These are phyloP conservation scores for Pythium aquatile DNA, from an alignment of 352 stramenopile genomes.

Conservation along the genomic window DNA sequence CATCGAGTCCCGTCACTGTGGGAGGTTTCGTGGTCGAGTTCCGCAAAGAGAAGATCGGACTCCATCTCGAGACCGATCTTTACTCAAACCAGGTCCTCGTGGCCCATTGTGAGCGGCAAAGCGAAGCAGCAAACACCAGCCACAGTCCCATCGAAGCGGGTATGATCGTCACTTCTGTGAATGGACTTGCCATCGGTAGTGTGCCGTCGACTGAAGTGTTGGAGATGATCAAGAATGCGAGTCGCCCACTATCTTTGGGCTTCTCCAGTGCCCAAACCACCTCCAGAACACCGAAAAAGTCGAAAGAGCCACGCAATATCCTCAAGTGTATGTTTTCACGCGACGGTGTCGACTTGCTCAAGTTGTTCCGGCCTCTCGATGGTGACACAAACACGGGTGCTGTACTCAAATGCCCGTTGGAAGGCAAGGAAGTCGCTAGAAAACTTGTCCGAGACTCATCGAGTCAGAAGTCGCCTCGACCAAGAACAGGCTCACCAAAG, in stretches of 20 bases:
- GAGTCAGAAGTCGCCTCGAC: background rate
- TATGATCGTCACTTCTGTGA: conserved; percentile 63
- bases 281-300: conserved; percentile 30
- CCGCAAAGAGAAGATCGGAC: conserved; percentile 51
- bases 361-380: conserved; percentile 48
- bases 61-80: conserved; percentile 68
- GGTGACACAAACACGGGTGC: conserved; percentile 44
- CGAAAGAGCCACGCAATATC: conserved; percentile 51
- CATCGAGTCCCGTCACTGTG: background rate
- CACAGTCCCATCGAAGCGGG: conserved; percentile 44
- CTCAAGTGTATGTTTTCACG: conserved; percentile 31
- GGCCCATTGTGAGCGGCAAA: conserved; percentile 59
- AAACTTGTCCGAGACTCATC: too few relatives aligned
- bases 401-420: conserved; percentile 50
- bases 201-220: conserved; percentile 52
- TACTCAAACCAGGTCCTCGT: conserved; percentile 61
- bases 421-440: conserved; percentile 12
- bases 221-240: conserved; percentile 42
- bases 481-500: background rate
- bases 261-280: conserved; percentile 40
- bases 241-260: conserved; percentile 51
- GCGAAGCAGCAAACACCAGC: conserved; percentile 41
- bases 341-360: conserved; percentile 46
- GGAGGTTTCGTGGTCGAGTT: conserved; percentile 66
- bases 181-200: conserved; percentile 42